Base-by-base conservation (phyloP, 1,284 basidiomycete genomes). In the Prillingera fragicola region DNA sequence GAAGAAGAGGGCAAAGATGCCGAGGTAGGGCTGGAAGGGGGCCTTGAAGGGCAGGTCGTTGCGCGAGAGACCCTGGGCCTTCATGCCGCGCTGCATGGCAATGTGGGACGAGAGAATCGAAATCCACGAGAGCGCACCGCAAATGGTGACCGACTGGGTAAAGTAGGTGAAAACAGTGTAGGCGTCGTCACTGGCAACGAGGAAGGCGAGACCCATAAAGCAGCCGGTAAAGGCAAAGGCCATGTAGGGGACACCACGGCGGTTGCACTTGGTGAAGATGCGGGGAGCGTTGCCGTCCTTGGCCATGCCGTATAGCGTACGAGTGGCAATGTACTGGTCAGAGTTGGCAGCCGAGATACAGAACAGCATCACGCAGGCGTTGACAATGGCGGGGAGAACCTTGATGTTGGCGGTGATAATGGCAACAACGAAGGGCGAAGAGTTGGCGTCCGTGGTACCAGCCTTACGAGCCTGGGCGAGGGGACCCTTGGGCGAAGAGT, bases 381-480 rank as follows among this genome's bases (percentile, higher is more conserved):
- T 78, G 63, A 75, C 69, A 40, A 76, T 62, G 42, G 65, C 62
- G 5, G 71, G 70, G 6, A 77, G 59, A 17, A 62, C 68, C 31
- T 66, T 63, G 67, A 78, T 75, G 43, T 67, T 65, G 6, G 72
- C 70, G 5, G 55, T 40, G 19, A 54, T 37, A 49, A 73, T 73
- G 15, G 73, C 78, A 13, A 87, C 82, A 37, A 87, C 82, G 63
- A 87, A 87, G 1, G 85, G 85, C 37, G 82, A 86, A 4, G 85
- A 84, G n/a, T 28, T 28, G 26, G 26, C 26, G n/a, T 28, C n/a
- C 13, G 81, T 78, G 12, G 82, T 79, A 40, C 81, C 81, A 26
- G n/a, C n/a, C n/a, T n/a, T n/a, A n/a, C n/a, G n/a, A 57, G 60
- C 36, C n/a, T 22, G 15, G 28, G 34, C 26, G 2, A n/a, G 27